A percentile compares a stretch with the other conserved stretches of the same genome.
Evolutionary conservation across 2,329 filamentous ascomycete species (phyloP).

Genomic region (Pleoardoris graminearum): DNA sequence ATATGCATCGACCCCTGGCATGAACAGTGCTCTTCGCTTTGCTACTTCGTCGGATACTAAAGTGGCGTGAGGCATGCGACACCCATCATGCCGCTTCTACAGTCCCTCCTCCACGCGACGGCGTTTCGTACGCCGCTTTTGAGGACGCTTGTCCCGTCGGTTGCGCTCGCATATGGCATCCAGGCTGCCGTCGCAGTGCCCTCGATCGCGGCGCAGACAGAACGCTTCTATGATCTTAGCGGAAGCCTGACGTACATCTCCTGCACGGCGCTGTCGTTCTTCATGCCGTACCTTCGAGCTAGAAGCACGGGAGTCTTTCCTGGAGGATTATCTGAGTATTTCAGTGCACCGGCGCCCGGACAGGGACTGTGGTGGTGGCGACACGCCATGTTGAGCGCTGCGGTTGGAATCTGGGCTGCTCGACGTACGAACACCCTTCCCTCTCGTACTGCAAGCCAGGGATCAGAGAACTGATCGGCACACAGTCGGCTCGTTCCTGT

Average conservation of each 20-base stretch:
- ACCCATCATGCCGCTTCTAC: slow-evolving; percentile 45
- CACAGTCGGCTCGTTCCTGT: slow-evolving; percentile 65
- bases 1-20: too few species aligned
- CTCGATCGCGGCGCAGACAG: slow-evolving; percentile 62
- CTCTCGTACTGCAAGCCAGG: background rate
- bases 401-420: slow-evolving; percentile 65
- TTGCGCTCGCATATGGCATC: slow-evolving; percentile 65
- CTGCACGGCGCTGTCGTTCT: slow-evolving; percentile 64
- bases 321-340: slow-evolving; percentile 39
- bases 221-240: slow-evolving; percentile 70
- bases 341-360: slow-evolving; percentile 26
- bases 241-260: slow-evolving; percentile 69
- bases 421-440: slow-evolving; percentile 52
- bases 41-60: background rate
- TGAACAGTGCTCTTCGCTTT: too few species aligned
- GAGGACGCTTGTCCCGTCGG: slow-evolving; percentile 63
- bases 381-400: slow-evolving; percentile 58
- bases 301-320: slow-evolving; percentile 53
- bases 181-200: slow-evolving; percentile 66
- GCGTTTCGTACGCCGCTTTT: slow-evolving; percentile 66
- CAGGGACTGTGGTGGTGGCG: slow-evolving; percentile 60
- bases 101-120: slow-evolving; percentile 60
- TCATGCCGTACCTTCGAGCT: slow-evolving; percentile 62
- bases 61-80: background rate
- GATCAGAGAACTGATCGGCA: background rate